A percentile compares a stretch with the other conserved stretches of the same genome.
These are phyloP conservation scores for Croton setiger DNA, from an alignment of 441 rosid genomes.

Conservation along the genomic window DNA sequence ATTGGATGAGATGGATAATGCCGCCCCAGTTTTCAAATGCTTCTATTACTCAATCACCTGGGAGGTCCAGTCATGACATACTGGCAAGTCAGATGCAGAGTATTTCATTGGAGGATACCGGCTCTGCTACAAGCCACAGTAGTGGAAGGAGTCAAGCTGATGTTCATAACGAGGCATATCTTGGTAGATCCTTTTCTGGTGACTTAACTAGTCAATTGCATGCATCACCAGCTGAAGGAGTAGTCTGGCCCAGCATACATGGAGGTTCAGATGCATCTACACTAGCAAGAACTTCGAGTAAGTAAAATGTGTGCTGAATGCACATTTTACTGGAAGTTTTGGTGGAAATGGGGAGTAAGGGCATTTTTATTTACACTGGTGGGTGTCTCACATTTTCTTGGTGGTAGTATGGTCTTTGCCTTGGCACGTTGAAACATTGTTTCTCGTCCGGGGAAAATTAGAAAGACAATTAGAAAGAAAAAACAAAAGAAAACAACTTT, in stretches of 20 bases:
- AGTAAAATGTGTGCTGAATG: constrained; percentile 20
- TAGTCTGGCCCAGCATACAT: constrained; percentile 15
- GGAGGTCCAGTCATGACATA: constrained; percentile 28
- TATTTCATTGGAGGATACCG: constrained; percentile 40
- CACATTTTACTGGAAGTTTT: constrained; percentile 17
- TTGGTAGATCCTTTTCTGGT: constrained; percentile 31
- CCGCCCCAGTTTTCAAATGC: constrained; percentile 34
- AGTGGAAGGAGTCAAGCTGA: constrained; percentile 28
- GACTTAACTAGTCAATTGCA: constrained; percentile 33
- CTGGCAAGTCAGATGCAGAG: constrained; percentile 37
- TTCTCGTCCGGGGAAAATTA: constrained; percentile 20
- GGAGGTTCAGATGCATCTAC: constrained; percentile 16
- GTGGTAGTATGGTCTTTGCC: constrained; percentile 19
- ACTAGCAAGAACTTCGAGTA: constrained; percentile 16
- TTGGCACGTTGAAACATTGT: constrained; percentile 10
- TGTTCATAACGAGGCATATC: constrained; percentile 21
- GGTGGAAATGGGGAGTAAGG: constrained; percentile 19
- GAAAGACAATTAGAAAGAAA: constrained; percentile 18
- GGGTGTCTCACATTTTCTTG: constrained; percentile 21
- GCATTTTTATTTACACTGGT: constrained; percentile 21
- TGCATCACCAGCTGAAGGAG: constrained; percentile 24
- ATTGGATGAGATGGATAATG: constrained; percentile 65
- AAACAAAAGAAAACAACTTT: constrained; percentile 15
- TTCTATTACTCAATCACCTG: constrained; percentile 31
- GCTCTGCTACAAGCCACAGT: constrained; percentile 18